Percentiles rank a stretch among this genome's conserved stretches.
Evolutionary conservation across 2,329 filamentous ascomycete species (phyloP).

Genomic region (Fusarium sublunatum): DNA sequence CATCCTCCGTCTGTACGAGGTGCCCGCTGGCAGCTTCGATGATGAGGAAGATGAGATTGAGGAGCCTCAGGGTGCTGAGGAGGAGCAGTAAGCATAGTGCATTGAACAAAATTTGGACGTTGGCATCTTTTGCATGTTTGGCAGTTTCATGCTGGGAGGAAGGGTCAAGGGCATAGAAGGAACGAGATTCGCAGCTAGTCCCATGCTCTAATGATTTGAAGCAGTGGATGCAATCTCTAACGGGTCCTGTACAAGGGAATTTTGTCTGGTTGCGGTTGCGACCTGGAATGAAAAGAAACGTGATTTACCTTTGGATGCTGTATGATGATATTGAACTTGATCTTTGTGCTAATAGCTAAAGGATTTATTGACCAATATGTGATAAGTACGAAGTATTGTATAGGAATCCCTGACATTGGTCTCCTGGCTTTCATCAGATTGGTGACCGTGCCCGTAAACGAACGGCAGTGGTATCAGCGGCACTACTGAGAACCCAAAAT

Average conservation of each 20-base stretch:
- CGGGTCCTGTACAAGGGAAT: slow-evolving; percentile 25
- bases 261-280: slow-evolving; percentile 32
- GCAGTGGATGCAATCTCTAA: slow-evolving; percentile 42
- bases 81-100: slow-evolving; percentile 27
- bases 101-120: slow-evolving; percentile 14
- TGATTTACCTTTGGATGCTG: slow-evolving; percentile 32
- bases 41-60: slow-evolving; percentile 75
- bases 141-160: slow-evolving; percentile 25
- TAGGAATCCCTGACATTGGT: no score
- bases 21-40: slow-evolving; percentile 88
- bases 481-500: no score
- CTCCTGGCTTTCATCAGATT: no score
- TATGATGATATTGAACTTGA: not conserved
- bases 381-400: no score
- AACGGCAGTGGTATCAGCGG: no score
- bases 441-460: no score
- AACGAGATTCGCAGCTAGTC: slow-evolving; percentile 37
- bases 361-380: not conserved
- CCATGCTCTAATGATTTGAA: slow-evolving; percentile 48
- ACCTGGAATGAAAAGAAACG: slow-evolving; percentile 44
- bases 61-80: slow-evolving; percentile 49
- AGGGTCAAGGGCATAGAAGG: slow-evolving; percentile 24
- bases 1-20: slow-evolving; percentile 91
- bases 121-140: slow-evolving; percentile 19
- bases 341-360: not conserved